Base-by-base conservation (phyloP, 805 yeast species). In the Candida takata region DNA sequence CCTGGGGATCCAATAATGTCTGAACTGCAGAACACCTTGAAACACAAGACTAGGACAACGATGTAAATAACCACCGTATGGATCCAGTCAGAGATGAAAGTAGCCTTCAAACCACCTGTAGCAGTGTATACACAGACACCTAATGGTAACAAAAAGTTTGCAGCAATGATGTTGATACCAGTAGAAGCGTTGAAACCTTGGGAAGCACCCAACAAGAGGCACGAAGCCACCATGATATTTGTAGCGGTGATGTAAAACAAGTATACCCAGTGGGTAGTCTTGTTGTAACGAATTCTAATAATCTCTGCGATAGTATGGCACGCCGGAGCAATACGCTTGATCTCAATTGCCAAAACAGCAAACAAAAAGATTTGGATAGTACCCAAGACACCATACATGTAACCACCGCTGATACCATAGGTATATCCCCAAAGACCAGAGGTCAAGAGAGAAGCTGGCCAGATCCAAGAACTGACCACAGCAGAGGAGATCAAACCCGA, bases 81-180 rank as follows among this genome's bases (percentile, higher is more conserved):
- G 32, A 66, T 61, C 66, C 70, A 70, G 44, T 71, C 77, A 5
- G 76, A 65, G 25, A 71, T 52, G 42, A 70, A 70, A 3, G 77
- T 71, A 7, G 75, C 69, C 39, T 65, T 69, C 25, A 72, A 52
- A 8, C 77, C 77, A 31, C 77, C 77, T 25, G 66, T 57, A 8
- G 65, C 57, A 0, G 77, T 72, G 46, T 71, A 72, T 20, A 67
- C 49, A 38, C 65, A 52, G 14, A 72, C 76, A 28, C 72, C 70
- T 13, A 68, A 42, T 4, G 74, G 74, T 4, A 69, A 47, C 16
- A 70, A 48, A 43, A 69, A 61, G 27, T 63, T 58, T 3, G 71
- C 67, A 11, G 74, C 75, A 21, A 63, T 64, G 26, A 60, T 56
- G 39, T 65, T 59, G 60, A 69, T 65, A 6, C 73, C 74, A 7